phyloP scores from a whole-genome alignment of 75 land plant species.

The Selaginella tamariscina region DNA sequence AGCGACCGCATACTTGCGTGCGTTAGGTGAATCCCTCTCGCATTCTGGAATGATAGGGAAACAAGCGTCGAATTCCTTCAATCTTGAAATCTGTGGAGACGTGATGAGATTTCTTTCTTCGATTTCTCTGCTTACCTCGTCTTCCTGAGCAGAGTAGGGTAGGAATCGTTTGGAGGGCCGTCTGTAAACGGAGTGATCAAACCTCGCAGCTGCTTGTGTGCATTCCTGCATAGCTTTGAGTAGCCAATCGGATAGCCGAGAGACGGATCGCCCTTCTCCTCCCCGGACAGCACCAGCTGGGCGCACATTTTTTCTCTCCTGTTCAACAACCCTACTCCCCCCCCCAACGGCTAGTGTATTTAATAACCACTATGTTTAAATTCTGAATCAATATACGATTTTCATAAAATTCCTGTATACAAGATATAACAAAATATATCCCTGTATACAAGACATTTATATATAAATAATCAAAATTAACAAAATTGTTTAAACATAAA shows the following conservation, averaged over 20 bases:
- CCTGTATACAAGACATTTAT: no score
- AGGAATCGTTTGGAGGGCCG: slow-evolving; percentile 73
- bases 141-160: slow-evolving; percentile 43
- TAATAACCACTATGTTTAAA: no score
- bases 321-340: no score
- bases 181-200: slow-evolving; percentile 35
- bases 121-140: slow-evolving; percentile 31
- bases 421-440: no score
- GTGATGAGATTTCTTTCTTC: not conserved
- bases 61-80: slow-evolving; percentile 46
- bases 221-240: slow-evolving; percentile 55
- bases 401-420: no score
- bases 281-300: no score
- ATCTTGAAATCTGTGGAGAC: slow-evolving; percentile 40
- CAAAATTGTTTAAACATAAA: no score
- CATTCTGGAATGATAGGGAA: slow-evolving; percentile 55
- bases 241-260: slow-evolving; percentile 81
- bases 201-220: slow-evolving; percentile 17
- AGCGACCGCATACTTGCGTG: slow-evolving; percentile 41
- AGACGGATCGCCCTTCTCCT: slow-evolving; percentile 42
- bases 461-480: no score
- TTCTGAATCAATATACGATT: no score
- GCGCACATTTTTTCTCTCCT: no score
- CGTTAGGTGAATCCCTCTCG: slow-evolving; percentile 43
- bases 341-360: no score